Evolutionary conservation across 805 yeast genomes (phyloP), one percentile per base, ranked within the genome.

Genomic region (Isabelozyma heimii): DNA sequence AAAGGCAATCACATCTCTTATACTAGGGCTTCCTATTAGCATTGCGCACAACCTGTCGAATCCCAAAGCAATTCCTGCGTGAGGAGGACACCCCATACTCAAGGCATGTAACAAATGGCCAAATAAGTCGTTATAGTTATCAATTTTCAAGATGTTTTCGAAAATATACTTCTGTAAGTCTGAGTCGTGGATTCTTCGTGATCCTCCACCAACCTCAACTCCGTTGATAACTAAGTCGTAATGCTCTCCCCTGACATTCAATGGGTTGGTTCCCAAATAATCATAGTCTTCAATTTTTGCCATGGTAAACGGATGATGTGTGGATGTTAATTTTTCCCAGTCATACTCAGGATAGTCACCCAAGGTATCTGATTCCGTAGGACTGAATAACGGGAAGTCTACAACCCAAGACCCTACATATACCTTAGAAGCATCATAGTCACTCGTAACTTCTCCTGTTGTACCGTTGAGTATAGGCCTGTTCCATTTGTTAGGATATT

Each of bases 231-330:
- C 99, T 13, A 94, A 69, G 63, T 94, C 99, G 64, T 91, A 94
- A 66, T 94, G 99, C 59, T 89, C 95, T 9, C 98, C 99, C 37
- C 81, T 76, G 2, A 86, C 90, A 38, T 70, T 63, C 24, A 89
- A 66, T 5, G 95, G 95, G 15, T 76, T 73, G 0, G 72, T 55
- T 6, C 61, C 75, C 5, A 91, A 69, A 6, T 70, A 63, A 1
- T 79, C 79, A 56, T 85, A 85, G 61, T 90, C 97, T 12, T 80
- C 83, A 0, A 82, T 61, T 37, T 84, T 77, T 1, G 85, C 87
- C 98, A 94, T 94, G 0, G 99, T 94, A 70, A 94, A 94, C 4
- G 99, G 99, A 63, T 94, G 99, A 62, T 94, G 99, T 0, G 97
- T 91, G 0, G 98, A 81, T 38, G 78, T 82, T 44, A 75, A 76